Conservation (phyloP, 495 filamentous ascomycete genomes). For the Aspergillus taichungensis region DNA sequence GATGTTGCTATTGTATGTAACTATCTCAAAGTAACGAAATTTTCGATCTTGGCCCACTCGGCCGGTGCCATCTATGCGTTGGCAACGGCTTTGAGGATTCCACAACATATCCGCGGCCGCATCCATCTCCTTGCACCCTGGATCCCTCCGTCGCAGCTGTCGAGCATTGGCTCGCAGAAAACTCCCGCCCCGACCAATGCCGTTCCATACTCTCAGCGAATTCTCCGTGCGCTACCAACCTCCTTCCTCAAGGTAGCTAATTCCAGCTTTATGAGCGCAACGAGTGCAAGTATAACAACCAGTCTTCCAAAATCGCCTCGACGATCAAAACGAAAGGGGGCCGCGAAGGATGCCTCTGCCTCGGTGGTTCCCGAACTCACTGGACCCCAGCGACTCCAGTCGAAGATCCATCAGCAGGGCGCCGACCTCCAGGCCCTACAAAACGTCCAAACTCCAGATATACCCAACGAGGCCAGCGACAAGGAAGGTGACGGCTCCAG, state of each 20-base stretch:
- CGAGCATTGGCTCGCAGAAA: slow-evolving; percentile 65
- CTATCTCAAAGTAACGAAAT: slow-evolving; percentile 84
- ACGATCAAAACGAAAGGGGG: slow-evolving; percentile 53
- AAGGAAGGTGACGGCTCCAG: slow-evolving; percentile 1
- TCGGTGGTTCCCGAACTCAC: slow-evolving; percentile 13
- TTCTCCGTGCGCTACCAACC: slow-evolving; percentile 84
- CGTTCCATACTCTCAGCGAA: slow-evolving; percentile 83
- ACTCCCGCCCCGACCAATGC: slow-evolving; percentile 68
- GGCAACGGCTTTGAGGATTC: slow-evolving; percentile 90
- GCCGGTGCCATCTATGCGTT: slow-evolving; percentile 96
- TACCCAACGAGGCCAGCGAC: slow-evolving; percentile 10
- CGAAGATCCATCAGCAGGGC: slow-evolving; percentile 40
- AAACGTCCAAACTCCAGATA: slow-evolving; percentile 10
- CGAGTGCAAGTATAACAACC: slow-evolving; percentile 79
- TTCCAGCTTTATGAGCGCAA: slow-evolving; percentile 87
- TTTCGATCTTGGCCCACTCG: slow-evolving; percentile 95
- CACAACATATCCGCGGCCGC: slow-evolving; percentile 87
- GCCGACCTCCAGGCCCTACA: slow-evolving; percentile 19
- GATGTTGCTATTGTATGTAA: slow-evolving; percentile 95
- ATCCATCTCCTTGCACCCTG: slow-evolving; percentile 95
- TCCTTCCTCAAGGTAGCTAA: slow-evolving; percentile 91
- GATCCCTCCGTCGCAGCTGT: slow-evolving; percentile 98
- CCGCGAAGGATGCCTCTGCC: slow-evolving; percentile 29
- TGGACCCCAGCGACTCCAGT: slow-evolving; percentile 47
- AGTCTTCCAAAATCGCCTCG: slow-evolving; percentile 68